Percentiles rank a stretch among this genome's conserved stretches.
Evolutionary conservation across 169 alveolate genomes (phyloP).

Genomic region (Eimeria necatrix): DNA sequence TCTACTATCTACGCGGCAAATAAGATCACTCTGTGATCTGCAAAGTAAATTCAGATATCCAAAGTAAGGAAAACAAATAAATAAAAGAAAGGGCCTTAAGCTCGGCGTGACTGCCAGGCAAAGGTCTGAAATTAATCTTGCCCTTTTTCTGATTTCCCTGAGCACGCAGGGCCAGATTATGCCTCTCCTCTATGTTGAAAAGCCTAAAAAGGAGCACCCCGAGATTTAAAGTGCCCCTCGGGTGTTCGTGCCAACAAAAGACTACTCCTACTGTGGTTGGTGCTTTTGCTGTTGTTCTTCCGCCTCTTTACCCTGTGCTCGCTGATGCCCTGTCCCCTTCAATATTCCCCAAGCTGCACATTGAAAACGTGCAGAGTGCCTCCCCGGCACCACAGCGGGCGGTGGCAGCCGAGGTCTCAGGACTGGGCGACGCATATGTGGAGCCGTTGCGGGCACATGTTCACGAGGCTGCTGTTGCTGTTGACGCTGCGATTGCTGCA

Average conservation of each 20-base stretch:
- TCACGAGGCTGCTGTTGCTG: conserved; percentile 31
- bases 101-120: not conserved
- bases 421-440: conserved; percentile 10
- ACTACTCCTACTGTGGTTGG: not conserved
- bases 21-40: too few relatives aligned
- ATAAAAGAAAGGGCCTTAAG: not conserved
- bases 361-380: not conserved
- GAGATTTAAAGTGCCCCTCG: too few relatives aligned
- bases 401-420: conserved; percentile 67
- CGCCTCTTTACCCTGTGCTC: not conserved
- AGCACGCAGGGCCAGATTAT: too few relatives aligned
- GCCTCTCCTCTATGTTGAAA: too few relatives aligned
- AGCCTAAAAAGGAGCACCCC: too few relatives aligned
- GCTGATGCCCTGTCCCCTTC: not conserved
- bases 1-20: too few relatives aligned
- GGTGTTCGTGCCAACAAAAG: not conserved
- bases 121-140: too few relatives aligned
- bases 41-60: too few relatives aligned
- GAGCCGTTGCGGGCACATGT: not conserved
- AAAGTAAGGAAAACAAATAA: not conserved
- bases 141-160: too few relatives aligned
- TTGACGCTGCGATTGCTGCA: conserved; percentile 51
- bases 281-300: not conserved
- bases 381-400: not conserved
- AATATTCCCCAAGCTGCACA: not conserved